A percentile compares a stretch with the other conserved stretches of the same genome.
phyloP scores from a whole-genome alignment of 257 asterid species.

The Solanum gandarillasii region DNA sequence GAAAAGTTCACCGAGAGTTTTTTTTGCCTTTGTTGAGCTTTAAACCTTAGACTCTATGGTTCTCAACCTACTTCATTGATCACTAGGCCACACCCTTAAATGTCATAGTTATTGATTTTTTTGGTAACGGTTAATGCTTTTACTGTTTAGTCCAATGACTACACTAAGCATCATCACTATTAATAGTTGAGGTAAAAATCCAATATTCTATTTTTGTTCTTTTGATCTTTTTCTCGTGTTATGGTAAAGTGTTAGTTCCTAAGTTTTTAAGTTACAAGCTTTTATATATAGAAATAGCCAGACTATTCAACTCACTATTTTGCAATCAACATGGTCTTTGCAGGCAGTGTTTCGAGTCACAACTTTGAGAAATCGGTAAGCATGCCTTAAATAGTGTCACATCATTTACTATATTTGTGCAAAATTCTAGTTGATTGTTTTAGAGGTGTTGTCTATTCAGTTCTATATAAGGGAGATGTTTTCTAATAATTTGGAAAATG shows the following conservation, averaged over 20 bases:
- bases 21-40: neutral
- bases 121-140: neutral
- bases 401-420: neutral
- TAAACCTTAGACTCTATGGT: neutral
- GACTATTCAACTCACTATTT: neutral
- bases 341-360: conserved; percentile 55
- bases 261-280: neutral
- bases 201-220: neutral
- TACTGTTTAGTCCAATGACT: neutral
- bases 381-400: neutral
- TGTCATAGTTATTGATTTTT: neutral
- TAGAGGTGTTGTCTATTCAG: neutral
- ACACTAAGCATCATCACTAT: neutral
- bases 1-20: neutral
- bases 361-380: conserved; percentile 70
- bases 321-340: conserved; percentile 9
- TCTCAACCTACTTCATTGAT: neutral
- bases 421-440: neutral
- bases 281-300: neutral
- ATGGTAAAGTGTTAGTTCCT: neutral
- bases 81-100: neutral
- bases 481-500: neutral
- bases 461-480: neutral
- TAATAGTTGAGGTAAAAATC: neutral
- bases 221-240: neutral